Conservation (phyloP, 129 eudicot species). For the Erigeron canadensis region DNA sequence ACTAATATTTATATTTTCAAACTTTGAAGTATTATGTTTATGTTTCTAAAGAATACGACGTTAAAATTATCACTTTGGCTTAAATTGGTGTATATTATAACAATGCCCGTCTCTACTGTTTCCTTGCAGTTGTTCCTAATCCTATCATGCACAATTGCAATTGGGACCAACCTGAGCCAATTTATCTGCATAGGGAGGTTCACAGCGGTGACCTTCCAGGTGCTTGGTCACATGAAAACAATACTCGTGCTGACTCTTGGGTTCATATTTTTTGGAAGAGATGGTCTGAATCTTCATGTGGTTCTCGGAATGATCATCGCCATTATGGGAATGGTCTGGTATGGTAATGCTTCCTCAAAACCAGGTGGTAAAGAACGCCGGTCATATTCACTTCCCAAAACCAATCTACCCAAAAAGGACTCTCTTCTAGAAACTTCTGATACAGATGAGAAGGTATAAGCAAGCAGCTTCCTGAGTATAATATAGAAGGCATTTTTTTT, state of each 20-base stretch:
- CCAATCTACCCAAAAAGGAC: constrained; percentile 37
- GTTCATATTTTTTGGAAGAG: constrained; percentile 63
- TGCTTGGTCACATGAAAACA: constrained; percentile 82
- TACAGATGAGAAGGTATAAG: constrained; percentile 36
- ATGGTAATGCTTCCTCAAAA: constrained; percentile 50
- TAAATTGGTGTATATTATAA: constrained; percentile 5
- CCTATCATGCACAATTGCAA: constrained; percentile 46
- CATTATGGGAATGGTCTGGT: constrained; percentile 50
- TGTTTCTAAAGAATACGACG: background rate
- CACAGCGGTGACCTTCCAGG: constrained; percentile 75
- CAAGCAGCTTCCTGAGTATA: constrained; percentile 11
- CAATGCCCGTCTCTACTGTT: background rate
- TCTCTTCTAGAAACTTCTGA: constrained; percentile 37
- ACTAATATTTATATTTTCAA: too few species aligned
- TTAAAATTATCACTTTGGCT: constrained; percentile 8
- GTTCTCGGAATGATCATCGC: constrained; percentile 51
- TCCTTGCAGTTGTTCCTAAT: constrained; percentile 34
- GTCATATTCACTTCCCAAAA: constrained; percentile 35
- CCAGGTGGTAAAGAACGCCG: constrained; percentile 56
- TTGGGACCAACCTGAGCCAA: constrained; percentile 43
- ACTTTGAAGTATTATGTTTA: too few species aligned
- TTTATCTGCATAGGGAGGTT: constrained; percentile 46
- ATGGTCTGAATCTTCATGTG: constrained; percentile 69
- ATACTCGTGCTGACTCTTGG: constrained; percentile 63
- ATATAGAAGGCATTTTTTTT: constrained; percentile 20